phyloP scores from a whole-genome alignment of 2,329 filamentous ascomycete genomes.

The Trichoderma aggressivum region DNA sequence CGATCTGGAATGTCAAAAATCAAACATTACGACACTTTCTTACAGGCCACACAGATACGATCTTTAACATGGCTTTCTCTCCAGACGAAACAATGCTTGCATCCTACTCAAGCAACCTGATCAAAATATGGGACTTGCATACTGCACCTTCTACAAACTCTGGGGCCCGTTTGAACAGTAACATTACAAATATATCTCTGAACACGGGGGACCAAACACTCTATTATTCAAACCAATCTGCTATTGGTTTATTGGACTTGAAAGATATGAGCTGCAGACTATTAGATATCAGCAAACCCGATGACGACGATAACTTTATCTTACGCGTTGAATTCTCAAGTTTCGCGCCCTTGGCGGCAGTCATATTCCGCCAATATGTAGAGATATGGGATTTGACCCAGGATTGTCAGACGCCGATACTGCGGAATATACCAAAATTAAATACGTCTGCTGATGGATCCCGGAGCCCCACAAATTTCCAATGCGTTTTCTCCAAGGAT shows the following conservation, averaged over 20 bases:
- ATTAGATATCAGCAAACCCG: background rate
- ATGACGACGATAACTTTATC: too few species aligned
- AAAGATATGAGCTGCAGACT: background rate
- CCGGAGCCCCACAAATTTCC: accelerated
- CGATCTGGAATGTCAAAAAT: background rate
- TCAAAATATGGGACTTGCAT: background rate
- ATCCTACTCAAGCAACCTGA: background rate
- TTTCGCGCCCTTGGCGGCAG: background rate
- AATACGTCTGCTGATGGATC: too few species aligned
- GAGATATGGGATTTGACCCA: background rate
- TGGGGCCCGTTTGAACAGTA: background rate
- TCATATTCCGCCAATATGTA: background rate
- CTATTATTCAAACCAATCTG: background rate
- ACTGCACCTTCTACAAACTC: background rate
- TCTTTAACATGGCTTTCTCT: background rate
- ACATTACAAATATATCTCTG: background rate
- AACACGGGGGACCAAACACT: background rate
- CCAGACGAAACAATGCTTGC: background rate
- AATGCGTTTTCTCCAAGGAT: background rate
- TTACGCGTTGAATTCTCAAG: background rate
- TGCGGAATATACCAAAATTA: background rate
- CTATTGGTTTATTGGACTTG: background rate
- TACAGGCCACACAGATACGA: background rate
- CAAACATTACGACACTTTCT: background rate
- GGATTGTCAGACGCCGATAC: background rate